These are phyloP conservation scores for Staphylotrichum tortipilum DNA, from an alignment of 495 filamentous ascomycete genomes.

Conservation along the genomic window DNA sequence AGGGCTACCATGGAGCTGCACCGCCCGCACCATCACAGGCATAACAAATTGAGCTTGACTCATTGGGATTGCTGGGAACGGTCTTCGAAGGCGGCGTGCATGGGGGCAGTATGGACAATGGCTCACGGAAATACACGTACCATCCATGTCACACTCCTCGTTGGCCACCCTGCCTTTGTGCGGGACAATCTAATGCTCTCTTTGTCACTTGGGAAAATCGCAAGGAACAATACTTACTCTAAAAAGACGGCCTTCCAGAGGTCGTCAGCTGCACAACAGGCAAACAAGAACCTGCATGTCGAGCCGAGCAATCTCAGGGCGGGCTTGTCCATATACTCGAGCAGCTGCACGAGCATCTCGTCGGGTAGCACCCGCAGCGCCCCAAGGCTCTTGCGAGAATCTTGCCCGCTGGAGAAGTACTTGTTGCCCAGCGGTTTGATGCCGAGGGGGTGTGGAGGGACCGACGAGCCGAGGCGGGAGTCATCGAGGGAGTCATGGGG, in stretches of 20 bases:
- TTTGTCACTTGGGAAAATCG: background rate
- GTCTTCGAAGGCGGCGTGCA: too few relatives aligned
- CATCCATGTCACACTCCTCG: background rate
- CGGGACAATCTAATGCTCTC: background rate
- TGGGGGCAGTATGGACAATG: background rate
- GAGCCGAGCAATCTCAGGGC: conserved; percentile 60
- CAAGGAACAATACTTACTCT: conserved; percentile 56
- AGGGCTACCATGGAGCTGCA: too few relatives aligned
- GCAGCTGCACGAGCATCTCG: conserved; percentile 65
- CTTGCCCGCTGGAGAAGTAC: conserved; percentile 51
- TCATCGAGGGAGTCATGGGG: background rate
- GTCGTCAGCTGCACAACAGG: conserved; percentile 77
- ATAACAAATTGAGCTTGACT: too few relatives aligned
- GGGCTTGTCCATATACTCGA: conserved; percentile 63
- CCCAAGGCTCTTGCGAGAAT: conserved; percentile 59
- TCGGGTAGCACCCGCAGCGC: conserved; percentile 61
- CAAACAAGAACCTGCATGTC: conserved; percentile 84
- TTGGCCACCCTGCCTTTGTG: too few relatives aligned
- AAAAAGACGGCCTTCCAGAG: conserved; percentile 84
- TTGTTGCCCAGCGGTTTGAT: conserved; percentile 87
- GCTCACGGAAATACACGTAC: background rate
- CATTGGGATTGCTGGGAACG: too few relatives aligned
- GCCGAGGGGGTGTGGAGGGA: conserved; percentile 74
- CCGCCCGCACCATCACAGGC: too few relatives aligned
- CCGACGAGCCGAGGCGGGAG: conserved; percentile 24